These are phyloP conservation scores for Agrocybe pediades DNA, from an alignment of 768 basidiomycete species.

Conservation along the genomic window DNA sequence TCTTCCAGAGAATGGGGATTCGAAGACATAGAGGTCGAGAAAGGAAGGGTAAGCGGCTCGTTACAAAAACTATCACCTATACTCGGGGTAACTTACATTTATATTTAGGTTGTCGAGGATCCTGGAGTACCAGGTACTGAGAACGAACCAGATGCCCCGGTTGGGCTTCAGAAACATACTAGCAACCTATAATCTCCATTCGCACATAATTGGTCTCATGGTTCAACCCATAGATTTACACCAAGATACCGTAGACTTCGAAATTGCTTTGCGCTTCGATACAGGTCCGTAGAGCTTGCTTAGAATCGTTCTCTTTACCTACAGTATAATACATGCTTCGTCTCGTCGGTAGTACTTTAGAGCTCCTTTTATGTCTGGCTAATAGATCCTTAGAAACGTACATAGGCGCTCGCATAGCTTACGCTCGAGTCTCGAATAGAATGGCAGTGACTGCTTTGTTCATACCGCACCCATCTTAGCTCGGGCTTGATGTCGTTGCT, in stretches of 20 bases:
- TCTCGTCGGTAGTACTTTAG: background rate
- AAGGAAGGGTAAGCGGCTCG: slow-evolving; percentile 54
- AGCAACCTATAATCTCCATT: slow-evolving; percentile 35
- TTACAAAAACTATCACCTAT: background rate
- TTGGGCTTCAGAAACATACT: slow-evolving; percentile 21
- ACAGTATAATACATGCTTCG: slow-evolving; percentile 8
- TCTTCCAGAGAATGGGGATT: slow-evolving; percentile 79
- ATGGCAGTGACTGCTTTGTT: slow-evolving; percentile 82
- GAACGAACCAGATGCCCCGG: slow-evolving; percentile 50
- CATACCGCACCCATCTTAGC: slow-evolving; percentile 88
- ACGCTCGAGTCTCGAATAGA: slow-evolving; percentile 83
- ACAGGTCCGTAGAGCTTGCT: background rate
- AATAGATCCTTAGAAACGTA: slow-evolving; percentile 51
- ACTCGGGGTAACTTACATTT: background rate
- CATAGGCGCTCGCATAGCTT: slow-evolving; percentile 92
- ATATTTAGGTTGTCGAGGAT: slow-evolving; percentile 65
- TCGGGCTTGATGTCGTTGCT: slow-evolving; percentile 33
- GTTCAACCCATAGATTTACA: background rate
- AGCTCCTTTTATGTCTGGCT: background rate
- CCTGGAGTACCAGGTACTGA: slow-evolving; percentile 71
- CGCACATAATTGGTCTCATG: background rate
- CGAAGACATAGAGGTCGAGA: slow-evolving; percentile 63
- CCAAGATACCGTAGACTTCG: background rate
- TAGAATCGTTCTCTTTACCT: background rate
- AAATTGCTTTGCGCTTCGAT: background rate